Base-by-base conservation (phyloP, 495 filamentous ascomycete genomes). In the Tuber melanosporum region DNA sequence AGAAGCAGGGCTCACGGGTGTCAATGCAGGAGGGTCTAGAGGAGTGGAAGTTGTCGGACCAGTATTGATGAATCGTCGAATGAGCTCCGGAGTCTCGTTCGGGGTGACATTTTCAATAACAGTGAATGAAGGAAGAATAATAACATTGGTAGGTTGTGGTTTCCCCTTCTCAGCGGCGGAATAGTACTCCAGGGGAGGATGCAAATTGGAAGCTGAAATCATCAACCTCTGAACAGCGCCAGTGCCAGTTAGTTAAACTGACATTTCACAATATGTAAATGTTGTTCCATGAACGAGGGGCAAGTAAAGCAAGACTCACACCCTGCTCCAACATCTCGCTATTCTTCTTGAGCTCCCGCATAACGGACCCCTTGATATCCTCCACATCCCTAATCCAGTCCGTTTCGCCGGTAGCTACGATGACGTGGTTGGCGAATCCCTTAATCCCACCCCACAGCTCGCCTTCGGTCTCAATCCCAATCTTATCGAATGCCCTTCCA, bases 151-250 rank as follows among this genome's bases (percentile, higher is more conserved):
- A 0, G 93, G 92, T 72, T 91, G 87, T 1, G 85, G 83, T 75
- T 91, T 88, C 42, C 88, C 87, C 12, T 86, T 82, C 4, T 88
- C 87, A 82, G 90, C 84, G 72, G 84, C 83, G 76, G 85, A 79
- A 78, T 88, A 83, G 76, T 89, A 86, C 81, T 89, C 86, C 71
- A 87, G 85, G 19, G 93, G 93, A 8, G 93, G 89, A 46, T 91
- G 92, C 81, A 98, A 95, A 85, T 98, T 95, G 72, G 93, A 97
- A 62, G 95, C 95, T 3, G 94, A 97, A 46, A 98, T 88, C 89
- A 97, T 97, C 78, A 98, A 87, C 81, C 87, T 89, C 93, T 95
- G 71, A 76, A 75, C 77, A 15, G 76, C 70, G 74, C 42, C 79
- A 73, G 57, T 36, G 74, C 14, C n/a, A 49, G 14, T 78, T 36